Conservation (phyloP, 2,329 filamentous ascomycete genomes). For the Dothideomycetes sp. region DNA sequence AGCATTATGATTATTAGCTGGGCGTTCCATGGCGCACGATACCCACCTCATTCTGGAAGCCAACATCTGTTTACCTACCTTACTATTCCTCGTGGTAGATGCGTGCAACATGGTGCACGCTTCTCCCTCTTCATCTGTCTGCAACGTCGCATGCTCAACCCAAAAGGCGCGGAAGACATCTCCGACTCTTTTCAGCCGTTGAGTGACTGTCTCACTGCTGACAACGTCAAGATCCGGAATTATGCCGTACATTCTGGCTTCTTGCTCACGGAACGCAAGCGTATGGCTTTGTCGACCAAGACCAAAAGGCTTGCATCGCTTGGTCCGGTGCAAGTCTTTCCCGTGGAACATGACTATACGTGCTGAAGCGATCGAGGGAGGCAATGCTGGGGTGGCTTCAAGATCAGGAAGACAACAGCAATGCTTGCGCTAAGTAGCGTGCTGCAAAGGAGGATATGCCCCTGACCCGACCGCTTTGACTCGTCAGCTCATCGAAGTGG, state of each 20-base stretch:
- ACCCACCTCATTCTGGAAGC: too few relatives aligned
- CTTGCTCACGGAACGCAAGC: too few relatives aligned
- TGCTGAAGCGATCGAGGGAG: conserved; percentile 60
- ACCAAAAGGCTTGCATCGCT: too few relatives aligned
- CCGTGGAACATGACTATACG: conserved; percentile 48
- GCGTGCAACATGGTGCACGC: neutral
- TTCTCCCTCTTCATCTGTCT: neutral
- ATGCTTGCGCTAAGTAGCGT: conserved; percentile 49
- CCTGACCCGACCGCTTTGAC: conserved; percentile 42
- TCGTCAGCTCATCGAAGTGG: too few relatives aligned
- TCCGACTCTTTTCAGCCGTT: neutral
- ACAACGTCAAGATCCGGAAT: neutral
- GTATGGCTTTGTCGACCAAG: too few relatives aligned
- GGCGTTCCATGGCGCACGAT: neutral
- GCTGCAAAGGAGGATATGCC: conserved; percentile 57
- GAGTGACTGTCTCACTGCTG: neutral
- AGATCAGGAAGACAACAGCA: conserved; percentile 55
- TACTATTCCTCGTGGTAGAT: neutral
- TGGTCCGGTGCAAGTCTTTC: neutral
- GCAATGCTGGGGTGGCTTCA: conserved; percentile 55
- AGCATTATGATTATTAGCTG: too few relatives aligned
- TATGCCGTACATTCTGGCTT: neutral
- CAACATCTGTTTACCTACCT: neutral
- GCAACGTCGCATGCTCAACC: neutral
- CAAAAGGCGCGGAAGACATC: neutral